Conservation (phyloP, 495 filamentous ascomycete genomes). For the Cryomyces antarcticus region DNA sequence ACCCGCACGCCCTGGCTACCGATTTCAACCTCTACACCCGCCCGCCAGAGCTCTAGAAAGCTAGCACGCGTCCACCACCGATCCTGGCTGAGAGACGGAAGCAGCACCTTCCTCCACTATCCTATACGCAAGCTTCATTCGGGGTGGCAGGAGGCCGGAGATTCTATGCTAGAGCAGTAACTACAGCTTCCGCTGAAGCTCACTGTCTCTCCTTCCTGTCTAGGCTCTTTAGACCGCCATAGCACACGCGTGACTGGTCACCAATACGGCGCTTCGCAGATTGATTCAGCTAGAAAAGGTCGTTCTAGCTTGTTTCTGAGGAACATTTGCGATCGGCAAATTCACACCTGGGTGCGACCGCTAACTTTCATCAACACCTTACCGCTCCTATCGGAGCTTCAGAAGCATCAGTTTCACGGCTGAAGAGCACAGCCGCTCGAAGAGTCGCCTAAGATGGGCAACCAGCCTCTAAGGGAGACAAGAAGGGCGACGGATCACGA, state of each 20-base stretch:
- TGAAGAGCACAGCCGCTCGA: slow-evolving; percentile 11
- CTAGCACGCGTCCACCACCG: no score
- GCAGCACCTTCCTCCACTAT: no score
- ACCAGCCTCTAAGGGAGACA: slow-evolving; percentile 66
- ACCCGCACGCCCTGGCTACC: no score
- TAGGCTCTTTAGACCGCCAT: slow-evolving; percentile 35
- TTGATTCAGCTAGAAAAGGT: neutral
- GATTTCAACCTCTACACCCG: no score
- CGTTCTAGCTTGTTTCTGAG: neutral
- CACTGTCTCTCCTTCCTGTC: slow-evolving; percentile 34
- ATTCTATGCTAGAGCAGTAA: neutral
- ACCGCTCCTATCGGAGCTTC: neutral
- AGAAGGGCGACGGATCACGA: slow-evolving; percentile 22
- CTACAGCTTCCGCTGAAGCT: slow-evolving; percentile 21
- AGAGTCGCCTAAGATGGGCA: slow-evolving; percentile 49
- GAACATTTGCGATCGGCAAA: neutral
- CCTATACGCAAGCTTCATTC: no score
- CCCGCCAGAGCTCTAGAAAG: no score
- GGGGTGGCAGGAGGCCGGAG: no score
- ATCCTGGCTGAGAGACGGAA: no score
- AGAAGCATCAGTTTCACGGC: neutral
- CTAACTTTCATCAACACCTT: neutral
- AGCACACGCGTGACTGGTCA: slow-evolving; percentile 11
- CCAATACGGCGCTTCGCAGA: neutral
- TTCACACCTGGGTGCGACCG: neutral